Evolutionary conservation across 2,329 filamentous ascomycete species (phyloP), one percentile per base, ranked within the genome.

Genomic region (Nemania sp.): DNA sequence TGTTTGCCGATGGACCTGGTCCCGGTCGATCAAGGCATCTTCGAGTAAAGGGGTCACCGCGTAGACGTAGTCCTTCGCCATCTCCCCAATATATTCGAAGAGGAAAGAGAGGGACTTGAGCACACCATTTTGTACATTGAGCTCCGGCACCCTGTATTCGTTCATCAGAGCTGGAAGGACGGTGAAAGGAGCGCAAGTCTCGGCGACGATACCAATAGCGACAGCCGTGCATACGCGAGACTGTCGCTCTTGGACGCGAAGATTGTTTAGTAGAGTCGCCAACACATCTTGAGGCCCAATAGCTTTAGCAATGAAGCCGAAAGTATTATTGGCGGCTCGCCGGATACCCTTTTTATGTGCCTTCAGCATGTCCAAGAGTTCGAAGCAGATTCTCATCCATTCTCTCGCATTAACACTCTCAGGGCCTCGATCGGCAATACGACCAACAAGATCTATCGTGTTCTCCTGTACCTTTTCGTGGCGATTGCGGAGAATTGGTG

Each of bases 361-460:
- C 79, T 99, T 99, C 71, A 99, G 86, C 95, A 99, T 99, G 78
- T 99, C 95, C 32, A 99, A 87, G 55, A 99, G 82, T 80, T 99
- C 95, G 77, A 99, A 99, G 79, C 95, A 99, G 75, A 99, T 99
- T 74, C 95, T 89, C 96, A 99, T 99, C 95, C 95, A 99, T 78
- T 99, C 95, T 72, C 95, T 87, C 13, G 95, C 93, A 73, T 97
- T 97, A 74, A 99, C 95, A 65, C 90, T 94, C 77, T 99, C 95
- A 1, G 95, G 93, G 1, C 95, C 96, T 67, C 95, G 90, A 77
- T 99, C 95, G 15, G 96, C 95, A 69, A 99, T 98, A 82, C 95
- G 94, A 57, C 95, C 95, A 18, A 99, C 95, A 2, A 99, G 84
- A 75, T 99, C 95, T 70, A 99, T 98, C 0, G 95, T 98, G 77